Evolutionary conservation across 2,329 filamentous ascomycete species (phyloP), one percentile per base, ranked within the genome.

Genomic region (Ramularia endophylla): DNA sequence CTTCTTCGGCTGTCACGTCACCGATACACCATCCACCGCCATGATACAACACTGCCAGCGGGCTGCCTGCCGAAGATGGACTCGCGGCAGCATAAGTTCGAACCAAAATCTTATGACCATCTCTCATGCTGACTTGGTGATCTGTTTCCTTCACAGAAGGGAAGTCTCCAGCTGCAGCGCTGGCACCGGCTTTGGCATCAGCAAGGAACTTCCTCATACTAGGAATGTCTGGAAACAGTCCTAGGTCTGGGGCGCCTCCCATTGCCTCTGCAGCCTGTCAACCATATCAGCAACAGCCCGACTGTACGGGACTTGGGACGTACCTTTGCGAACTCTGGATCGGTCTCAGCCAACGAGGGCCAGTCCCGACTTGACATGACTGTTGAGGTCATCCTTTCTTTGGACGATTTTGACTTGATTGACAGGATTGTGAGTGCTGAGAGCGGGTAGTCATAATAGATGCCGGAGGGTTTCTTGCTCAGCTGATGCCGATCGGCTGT

Each of bases 21-120:
- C 71, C 70, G 44, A 69, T 61, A 25, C 61, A 58, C 58, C 63
- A 72, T 0, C 64, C 68, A n/a, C 69, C 69, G 28, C 69, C 68
- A 40, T 71, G 69, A 36, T 59, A 64, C 52, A 67, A 58, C 22
- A 68, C 48, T 3, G 63, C 55, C n/a, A 69, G 36, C 11, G 57
- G 54, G 13, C 43, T 43, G 7, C 46, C 55, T 3, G 41, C 50
- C 2, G 51, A 35, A 2, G 48, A 40, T 11, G 40, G 32, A 12
- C 44, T 48, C 39, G 58, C 50, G 3, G 58, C 56, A 8, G 44
- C 43, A 33, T 58, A 53, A 13, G 50, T 51, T 7, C 57, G 46
- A 13, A 54, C 48, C 2, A 44, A 44, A 39, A 67, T 67, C 41
- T 61, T 56, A 4, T 55, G 41, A 5, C 63, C 64, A 31, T 66